Evolutionary conservation across 2,329 filamentous ascomycete genomes (phyloP).

Genomic region (Onygenales sp.): DNA sequence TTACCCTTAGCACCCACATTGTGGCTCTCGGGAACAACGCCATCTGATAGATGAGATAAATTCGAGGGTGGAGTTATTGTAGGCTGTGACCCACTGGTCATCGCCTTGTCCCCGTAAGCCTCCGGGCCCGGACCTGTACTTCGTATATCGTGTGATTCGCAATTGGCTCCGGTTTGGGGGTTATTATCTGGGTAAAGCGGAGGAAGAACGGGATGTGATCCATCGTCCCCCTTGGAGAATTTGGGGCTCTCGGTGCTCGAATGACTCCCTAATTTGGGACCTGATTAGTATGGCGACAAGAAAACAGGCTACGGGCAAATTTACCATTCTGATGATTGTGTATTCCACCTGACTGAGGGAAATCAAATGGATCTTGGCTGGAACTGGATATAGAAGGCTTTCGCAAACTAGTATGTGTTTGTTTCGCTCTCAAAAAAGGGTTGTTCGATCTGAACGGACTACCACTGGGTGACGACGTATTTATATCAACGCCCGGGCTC

Average conservation of each 20-base stretch:
- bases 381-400: background rate
- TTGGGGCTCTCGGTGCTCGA: background rate
- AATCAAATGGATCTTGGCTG: background rate
- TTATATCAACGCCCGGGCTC: background rate
- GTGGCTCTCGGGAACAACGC: background rate
- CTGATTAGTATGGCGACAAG: background rate
- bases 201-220: background rate
- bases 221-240: background rate
- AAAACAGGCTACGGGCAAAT: background rate
- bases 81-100: background rate
- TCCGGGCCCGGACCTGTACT: background rate
- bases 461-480: background rate
- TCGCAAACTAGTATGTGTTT: conserved; percentile 2
- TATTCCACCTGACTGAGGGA: background rate
- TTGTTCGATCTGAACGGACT: conserved; percentile 28
- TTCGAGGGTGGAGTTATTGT: background rate
- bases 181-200: background rate
- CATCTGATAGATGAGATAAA: background rate
- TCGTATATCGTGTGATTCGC: background rate
- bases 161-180: background rate
- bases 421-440: conserved; percentile 26
- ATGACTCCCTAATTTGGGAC: background rate
- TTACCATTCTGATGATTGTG: background rate
- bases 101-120: background rate
- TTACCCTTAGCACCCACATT: background rate